phyloP scores from a whole-genome alignment of 2,329 filamentous ascomycete species.

The Aciculosporium take region DNA sequence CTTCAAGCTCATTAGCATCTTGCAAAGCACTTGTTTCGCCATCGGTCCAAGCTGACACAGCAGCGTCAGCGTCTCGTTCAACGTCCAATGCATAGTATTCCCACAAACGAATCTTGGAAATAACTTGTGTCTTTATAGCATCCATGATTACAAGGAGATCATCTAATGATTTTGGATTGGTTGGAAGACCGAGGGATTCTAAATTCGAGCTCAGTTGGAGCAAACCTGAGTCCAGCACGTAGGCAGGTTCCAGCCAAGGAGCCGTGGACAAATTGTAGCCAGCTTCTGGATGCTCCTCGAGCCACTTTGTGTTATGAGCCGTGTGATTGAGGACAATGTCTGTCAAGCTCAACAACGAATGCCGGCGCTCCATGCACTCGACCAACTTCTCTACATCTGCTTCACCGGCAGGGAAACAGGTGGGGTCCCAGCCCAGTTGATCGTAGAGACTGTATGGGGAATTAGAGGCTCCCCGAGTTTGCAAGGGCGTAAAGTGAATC shows the following conservation, averaged over 20 bases:
- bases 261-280: conserved; percentile 91
- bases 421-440: conserved; percentile 73
- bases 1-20: conserved; percentile 20
- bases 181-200: conserved; percentile 58
- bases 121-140: conserved; percentile 65
- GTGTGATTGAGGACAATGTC: conserved; percentile 99
- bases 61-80: conserved; percentile 52
- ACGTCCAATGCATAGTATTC: conserved; percentile 84
- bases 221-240: conserved; percentile 44
- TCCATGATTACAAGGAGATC: conserved; percentile 76
- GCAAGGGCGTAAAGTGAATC: conserved; percentile 94
- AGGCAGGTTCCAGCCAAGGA: conserved; percentile 57
- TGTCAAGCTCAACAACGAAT: conserved; percentile 75
- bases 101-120: conserved; percentile 71
- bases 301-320: conserved; percentile 87
- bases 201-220: conserved; percentile 68
- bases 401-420: conserved; percentile 73
- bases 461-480: conserved; percentile 77
- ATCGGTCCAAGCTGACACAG: conserved; percentile 56
- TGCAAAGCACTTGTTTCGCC: conserved; percentile 43
- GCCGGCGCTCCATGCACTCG: conserved; percentile 66
- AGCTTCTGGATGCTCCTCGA: conserved; percentile 84
- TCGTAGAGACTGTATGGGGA: conserved; percentile 96
- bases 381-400: conserved; percentile 66
- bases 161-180: conserved; percentile 51